Percentiles rank a stretch among this genome's conserved stretches.
Evolutionary conservation across 2,329 filamentous ascomycete species (phyloP).

Genomic region (Xylaria sp.): DNA sequence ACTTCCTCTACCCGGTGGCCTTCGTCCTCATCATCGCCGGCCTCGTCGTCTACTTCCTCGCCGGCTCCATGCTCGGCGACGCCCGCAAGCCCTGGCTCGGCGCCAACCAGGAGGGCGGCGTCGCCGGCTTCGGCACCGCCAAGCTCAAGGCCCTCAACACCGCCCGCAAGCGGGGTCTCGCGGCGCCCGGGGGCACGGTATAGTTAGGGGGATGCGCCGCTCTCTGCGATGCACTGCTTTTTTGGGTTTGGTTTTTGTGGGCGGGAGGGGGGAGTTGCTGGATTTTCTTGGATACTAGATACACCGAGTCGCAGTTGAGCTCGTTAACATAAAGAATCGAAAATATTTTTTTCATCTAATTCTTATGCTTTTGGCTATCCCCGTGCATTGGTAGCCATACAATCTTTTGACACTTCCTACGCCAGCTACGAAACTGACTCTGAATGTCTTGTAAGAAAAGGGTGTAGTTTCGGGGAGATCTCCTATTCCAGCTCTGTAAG

Average conservation of each 20-base stretch:
- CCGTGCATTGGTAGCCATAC: neutral
- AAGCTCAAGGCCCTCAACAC: slow-evolving; percentile 72
- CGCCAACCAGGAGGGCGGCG: slow-evolving; percentile 77
- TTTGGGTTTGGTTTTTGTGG: neutral
- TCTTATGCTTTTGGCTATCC: neutral
- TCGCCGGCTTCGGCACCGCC: slow-evolving; percentile 82
- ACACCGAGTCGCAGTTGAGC: neutral
- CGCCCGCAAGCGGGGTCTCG: slow-evolving; percentile 49
- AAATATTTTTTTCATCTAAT: neutral
- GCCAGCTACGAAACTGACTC: too few relatives aligned
- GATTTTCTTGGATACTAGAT: neutral
- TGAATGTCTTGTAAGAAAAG: too few relatives aligned
- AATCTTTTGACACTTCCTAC: too few relatives aligned
- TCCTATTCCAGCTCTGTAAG: too few relatives aligned
- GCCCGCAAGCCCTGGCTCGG: slow-evolving; percentile 95
- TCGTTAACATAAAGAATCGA: neutral
- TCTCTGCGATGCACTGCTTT: neutral
- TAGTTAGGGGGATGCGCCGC: slow-evolving; percentile 2
- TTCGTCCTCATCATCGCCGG: slow-evolving; percentile 91
- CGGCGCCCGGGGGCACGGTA: slow-evolving; percentile 14
- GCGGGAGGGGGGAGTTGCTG: neutral
- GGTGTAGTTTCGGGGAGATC: too few relatives aligned
- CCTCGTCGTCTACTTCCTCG: slow-evolving; percentile 83
- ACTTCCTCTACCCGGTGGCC: slow-evolving; percentile 93
- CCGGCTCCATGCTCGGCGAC: slow-evolving; percentile 81